A percentile compares a stretch with the other conserved stretches of the same genome.
phyloP scores from a whole-genome alignment of 441 rosid species.

The Theobroma grandiflorum region DNA sequence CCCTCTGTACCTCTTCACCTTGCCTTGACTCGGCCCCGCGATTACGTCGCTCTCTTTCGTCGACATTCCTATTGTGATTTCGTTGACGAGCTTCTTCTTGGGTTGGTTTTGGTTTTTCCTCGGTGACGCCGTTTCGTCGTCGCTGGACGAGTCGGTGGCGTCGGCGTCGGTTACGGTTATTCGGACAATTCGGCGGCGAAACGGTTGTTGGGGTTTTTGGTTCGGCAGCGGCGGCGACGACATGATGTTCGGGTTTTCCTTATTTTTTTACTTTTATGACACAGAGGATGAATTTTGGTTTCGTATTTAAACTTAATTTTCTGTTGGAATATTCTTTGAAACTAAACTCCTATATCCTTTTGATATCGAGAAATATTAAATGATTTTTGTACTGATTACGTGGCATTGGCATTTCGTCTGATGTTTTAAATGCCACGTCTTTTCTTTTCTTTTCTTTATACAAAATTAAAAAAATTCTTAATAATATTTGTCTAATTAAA shows the following conservation, averaged over 20 bases:
- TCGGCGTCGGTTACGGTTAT: slow-evolving; percentile 29
- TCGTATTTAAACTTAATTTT: not conserved
- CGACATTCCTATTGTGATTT: slow-evolving; percentile 12
- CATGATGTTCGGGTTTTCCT: not conserved
- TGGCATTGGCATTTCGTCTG: no score
- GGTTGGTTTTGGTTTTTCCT: slow-evolving; percentile 7
- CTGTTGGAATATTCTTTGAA: slow-evolving; percentile 16
- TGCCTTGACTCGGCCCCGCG: not conserved
- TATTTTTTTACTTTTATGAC: no score
- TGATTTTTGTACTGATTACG: no score
- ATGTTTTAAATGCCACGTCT: no score
- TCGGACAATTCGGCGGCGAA: slow-evolving; percentile 21
- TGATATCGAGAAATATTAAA: not conserved
- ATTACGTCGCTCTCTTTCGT: not conserved
- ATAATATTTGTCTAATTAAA: no score
- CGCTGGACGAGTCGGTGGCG: slow-evolving; percentile 34
- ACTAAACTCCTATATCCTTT: not conserved
- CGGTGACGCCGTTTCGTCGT: slow-evolving; percentile 9
- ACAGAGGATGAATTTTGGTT: slow-evolving; percentile 1
- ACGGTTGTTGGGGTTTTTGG: not conserved
- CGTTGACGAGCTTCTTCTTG: slow-evolving; percentile 23
- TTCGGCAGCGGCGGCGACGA: not conserved
- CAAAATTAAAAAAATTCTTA: no score
- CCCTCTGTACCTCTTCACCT: slow-evolving; percentile 30
- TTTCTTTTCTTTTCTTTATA: no score